Evolutionary conservation across 345 rosid genomes (phyloP).

Genomic region (Carallia brachiata): DNA sequence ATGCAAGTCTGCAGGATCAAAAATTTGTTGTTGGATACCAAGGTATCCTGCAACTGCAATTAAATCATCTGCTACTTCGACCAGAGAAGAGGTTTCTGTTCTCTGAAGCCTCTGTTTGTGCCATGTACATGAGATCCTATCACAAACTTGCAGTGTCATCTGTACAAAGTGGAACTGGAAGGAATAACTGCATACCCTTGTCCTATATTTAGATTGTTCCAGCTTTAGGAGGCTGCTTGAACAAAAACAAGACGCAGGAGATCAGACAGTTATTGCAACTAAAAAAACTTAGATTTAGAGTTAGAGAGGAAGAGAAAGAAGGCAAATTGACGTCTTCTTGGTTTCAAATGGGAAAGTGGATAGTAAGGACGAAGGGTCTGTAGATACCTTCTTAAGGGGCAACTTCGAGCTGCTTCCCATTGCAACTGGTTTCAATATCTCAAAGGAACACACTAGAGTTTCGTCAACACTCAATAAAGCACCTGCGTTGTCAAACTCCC

Average conservation of each 20-base stretch:
- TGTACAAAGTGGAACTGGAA: neutral
- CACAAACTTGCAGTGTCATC: constrained; percentile 17
- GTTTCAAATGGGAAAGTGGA: too few species aligned
- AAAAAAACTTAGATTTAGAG: neutral
- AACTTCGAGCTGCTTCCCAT: constrained; percentile 36
- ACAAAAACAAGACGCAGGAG: neutral
- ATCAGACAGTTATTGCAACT: constrained; percentile 5
- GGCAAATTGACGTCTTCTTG: neutral
- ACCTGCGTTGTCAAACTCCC: constrained; percentile 98
- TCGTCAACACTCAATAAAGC: constrained; percentile 87
- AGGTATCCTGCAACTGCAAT: constrained; percentile 18
- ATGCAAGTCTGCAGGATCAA: constrained; percentile 8
- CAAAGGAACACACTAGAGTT: constrained; percentile 81
- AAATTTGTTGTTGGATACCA: constrained; percentile 1
- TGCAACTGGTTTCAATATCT: constrained; percentile 78
- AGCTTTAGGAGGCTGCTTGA: constrained; percentile 47
- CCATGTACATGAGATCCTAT: neutral
- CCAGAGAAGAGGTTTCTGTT: constrained; percentile 2
- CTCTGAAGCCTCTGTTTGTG: neutral
- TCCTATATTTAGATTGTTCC: constrained; percentile 33
- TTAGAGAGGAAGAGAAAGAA: neutral
- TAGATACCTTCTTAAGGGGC: constrained; percentile 69
- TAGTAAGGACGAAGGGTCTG: neutral
- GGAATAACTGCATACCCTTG: constrained; percentile 5
- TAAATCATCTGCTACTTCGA: constrained; percentile 9